phyloP scores from a whole-genome alignment of 495 filamentous ascomycete genomes.

The Penicillium cataractarum region DNA sequence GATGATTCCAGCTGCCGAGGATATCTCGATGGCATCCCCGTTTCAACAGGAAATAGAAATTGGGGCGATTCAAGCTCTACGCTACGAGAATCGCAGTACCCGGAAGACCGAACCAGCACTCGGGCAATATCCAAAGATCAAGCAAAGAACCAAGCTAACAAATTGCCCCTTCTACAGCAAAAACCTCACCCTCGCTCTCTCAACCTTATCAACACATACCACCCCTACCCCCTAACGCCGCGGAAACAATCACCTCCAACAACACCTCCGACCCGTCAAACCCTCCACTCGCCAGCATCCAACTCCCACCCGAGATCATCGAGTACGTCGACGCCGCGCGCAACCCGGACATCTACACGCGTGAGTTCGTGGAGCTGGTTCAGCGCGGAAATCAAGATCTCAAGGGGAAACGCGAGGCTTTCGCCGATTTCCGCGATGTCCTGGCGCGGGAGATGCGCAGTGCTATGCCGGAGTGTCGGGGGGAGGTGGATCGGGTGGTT shows the following conservation, averaged over 20 bases:
- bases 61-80: neutral
- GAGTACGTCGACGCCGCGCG: constrained; percentile 90
- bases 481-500: constrained; percentile 69
- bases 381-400: constrained; percentile 81
- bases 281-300: constrained; percentile 48
- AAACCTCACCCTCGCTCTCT: constrained; percentile 47
- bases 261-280: constrained; percentile 51
- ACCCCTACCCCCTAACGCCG: constrained; percentile 27
- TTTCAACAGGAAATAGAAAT: neutral
- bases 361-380: constrained; percentile 93
- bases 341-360: constrained; percentile 98
- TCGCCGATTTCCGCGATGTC: constrained; percentile 76
- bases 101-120: neutral
- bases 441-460: constrained; percentile 77
- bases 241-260: constrained; percentile 36
- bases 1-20: neutral
- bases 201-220: constrained; percentile 47
- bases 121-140: neutral
- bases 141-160: constrained; percentile 1
- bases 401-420: constrained; percentile 83
- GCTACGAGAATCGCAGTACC: neutral
- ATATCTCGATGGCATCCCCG: constrained; percentile 23
- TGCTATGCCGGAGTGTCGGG: constrained; percentile 75
- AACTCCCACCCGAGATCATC: constrained; percentile 86
- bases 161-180: constrained; percentile 30